A percentile compares a stretch with the other conserved stretches of the same genome.
Evolutionary conservation across 176 grass and related monocot genomes (phyloP).

Genomic region (Hyparrhenia diplandra): DNA sequence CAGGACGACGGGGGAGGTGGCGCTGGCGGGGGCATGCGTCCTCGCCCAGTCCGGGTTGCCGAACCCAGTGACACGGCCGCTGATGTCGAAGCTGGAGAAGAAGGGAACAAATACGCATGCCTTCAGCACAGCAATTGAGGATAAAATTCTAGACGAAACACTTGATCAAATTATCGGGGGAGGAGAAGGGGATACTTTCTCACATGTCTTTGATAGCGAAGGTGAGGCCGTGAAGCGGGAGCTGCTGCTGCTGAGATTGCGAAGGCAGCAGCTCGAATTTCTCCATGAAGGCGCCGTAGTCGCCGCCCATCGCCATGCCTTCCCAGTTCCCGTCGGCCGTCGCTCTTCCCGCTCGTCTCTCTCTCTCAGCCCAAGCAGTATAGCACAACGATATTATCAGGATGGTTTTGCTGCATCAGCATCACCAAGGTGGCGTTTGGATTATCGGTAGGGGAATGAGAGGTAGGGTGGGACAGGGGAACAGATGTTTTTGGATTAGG

Average conservation of each 20-base stretch:
- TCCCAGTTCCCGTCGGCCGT: not conserved
- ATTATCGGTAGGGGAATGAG: too few relatives aligned
- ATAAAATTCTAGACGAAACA: not conserved
- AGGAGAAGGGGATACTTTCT: not conserved
- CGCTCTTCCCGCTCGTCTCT: not conserved
- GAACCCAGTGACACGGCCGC: slow-evolving; percentile 60
- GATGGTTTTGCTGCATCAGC: too few relatives aligned
- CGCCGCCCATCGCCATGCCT: not conserved
- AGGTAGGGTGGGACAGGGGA: too few relatives aligned
- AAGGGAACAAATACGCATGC: not conserved
- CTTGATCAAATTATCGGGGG: not conserved
- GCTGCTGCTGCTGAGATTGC: not conserved
- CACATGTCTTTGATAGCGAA: slow-evolving; percentile 67
- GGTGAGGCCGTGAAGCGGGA: slow-evolving; percentile 46
- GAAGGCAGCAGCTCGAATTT: slow-evolving; percentile 26
- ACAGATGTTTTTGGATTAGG: too few relatives aligned
- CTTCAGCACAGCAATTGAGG: not conserved
- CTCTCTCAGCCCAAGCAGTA: not conserved
- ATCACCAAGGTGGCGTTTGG: too few relatives aligned
- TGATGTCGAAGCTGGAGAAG: slow-evolving; percentile 69
- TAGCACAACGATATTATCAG: too few relatives aligned
- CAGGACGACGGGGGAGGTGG: slow-evolving; percentile 65
- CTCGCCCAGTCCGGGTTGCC: slow-evolving; percentile 74
- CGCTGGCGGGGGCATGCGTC: slow-evolving; percentile 54
- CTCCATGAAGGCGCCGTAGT: slow-evolving; percentile 52